Evolutionary conservation across 208 protist genomes (phyloP).

Genomic region (Trypanosoma platydactyli): DNA sequence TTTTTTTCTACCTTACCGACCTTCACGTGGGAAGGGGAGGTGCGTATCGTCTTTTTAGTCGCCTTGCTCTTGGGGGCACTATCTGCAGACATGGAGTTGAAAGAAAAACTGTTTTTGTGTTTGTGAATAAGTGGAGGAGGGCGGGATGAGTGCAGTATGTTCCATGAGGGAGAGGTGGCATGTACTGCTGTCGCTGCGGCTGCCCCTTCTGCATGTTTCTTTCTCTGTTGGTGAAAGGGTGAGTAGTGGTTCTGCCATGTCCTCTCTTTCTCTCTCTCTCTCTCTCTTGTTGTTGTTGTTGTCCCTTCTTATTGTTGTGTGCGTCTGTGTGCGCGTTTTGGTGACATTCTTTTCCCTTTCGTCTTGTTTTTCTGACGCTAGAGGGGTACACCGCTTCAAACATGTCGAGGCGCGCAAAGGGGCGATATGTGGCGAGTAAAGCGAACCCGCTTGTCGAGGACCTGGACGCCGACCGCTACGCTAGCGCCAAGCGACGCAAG

Average conservation of each 20-base stretch:
- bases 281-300: neutral
- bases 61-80: too few species aligned
- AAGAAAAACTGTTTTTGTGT: too few species aligned
- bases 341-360: neutral
- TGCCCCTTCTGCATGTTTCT: constrained; percentile 4
- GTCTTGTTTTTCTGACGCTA: neutral
- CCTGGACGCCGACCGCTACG: constrained; percentile 80
- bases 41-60: too few species aligned
- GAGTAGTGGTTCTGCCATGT: neutral
- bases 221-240: neutral
- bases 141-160: too few species aligned
- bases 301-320: constrained; percentile 1
- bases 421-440: constrained; percentile 34
- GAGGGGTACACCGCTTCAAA: neutral
- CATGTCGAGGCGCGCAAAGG: constrained; percentile 51
- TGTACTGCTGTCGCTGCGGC: neutral
- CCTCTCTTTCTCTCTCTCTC: neutral
- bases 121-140: too few species aligned
- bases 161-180: too few species aligned
- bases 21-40: too few species aligned
- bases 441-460: constrained; percentile 84
- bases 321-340: neutral
- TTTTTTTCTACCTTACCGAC: too few species aligned
- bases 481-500: constrained; percentile 43
- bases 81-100: too few species aligned